These are phyloP conservation scores for Epichloe sp. DNA, from an alignment of 2,329 filamentous ascomycete species.

Conservation along the genomic window DNA sequence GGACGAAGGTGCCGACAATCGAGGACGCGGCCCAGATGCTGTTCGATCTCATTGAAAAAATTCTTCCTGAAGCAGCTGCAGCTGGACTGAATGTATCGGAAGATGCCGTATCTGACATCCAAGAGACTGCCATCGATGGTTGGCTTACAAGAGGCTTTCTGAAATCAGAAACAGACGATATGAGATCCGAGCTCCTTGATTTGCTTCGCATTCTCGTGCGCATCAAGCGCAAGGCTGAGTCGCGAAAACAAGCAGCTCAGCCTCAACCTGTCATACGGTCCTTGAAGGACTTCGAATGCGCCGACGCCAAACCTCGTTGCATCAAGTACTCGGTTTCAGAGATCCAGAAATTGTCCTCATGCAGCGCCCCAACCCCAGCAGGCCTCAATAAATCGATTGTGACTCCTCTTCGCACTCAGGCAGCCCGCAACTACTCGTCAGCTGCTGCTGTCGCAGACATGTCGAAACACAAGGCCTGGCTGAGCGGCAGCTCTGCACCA, in stretches of 20 bases:
- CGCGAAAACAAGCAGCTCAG: slow-evolving; percentile 5
- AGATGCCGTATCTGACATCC: slow-evolving; percentile 10
- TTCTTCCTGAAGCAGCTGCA: slow-evolving; percentile 8
- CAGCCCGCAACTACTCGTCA: not conserved
- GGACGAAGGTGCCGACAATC: not conserved
- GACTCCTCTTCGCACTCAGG: not conserved
- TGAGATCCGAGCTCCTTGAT: slow-evolving; percentile 11
- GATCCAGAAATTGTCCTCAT: not conserved
- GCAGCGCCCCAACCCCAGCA: not conserved
- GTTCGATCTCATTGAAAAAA: slow-evolving; percentile 6
- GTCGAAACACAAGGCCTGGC: slow-evolving; percentile 1
- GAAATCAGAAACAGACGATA: slow-evolving; percentile 10
- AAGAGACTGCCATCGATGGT: slow-evolving; percentile 13
- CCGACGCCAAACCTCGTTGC: not conserved
- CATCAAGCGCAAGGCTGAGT: slow-evolving; percentile 12
- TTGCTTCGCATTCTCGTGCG: slow-evolving; percentile 12
- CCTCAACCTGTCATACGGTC: not conserved
- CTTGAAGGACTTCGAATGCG: not conserved
- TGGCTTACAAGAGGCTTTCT: slow-evolving; percentile 15
- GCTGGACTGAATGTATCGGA: slow-evolving; percentile 4
- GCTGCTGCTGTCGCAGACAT: not conserved
- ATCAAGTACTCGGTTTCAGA: slow-evolving; percentile 3
- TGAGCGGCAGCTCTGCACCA: not conserved
- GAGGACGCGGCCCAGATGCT: slow-evolving; percentile 10
- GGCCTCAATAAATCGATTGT: not conserved